These are phyloP conservation scores for Entomortierella parvispora DNA, from an alignment of 192 early-diverging fungal species.

Conservation along the genomic window DNA sequence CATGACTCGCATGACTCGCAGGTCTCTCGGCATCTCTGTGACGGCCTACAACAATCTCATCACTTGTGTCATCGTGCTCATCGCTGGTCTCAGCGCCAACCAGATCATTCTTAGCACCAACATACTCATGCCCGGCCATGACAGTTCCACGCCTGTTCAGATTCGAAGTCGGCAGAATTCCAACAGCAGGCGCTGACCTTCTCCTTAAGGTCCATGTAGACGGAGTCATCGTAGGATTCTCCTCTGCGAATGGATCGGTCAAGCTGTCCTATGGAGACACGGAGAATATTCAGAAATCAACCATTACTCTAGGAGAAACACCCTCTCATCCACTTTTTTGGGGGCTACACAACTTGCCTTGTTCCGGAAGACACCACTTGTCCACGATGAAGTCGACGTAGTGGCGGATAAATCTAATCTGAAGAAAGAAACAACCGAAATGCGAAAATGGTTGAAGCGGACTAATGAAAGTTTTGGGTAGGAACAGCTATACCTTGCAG, in stretches of 20 bases:
- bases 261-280: background rate
- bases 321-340: background rate
- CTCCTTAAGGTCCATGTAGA: background rate
- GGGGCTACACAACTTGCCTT: too few species aligned
- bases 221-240: background rate
- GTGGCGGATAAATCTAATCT: constrained; percentile 2
- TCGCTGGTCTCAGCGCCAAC: constrained; percentile 1
- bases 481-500: constrained; percentile 13
- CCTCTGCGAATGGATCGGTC: background rate
- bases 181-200: too few species aligned
- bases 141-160: background rate
- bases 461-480: background rate
- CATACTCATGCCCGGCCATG: too few species aligned
- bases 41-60: too few species aligned
- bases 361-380: too few species aligned
- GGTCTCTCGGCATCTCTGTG: too few species aligned
- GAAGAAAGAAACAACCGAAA: constrained; percentile 11
- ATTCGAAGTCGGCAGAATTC: background rate
- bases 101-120: background rate
- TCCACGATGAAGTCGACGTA: too few species aligned
- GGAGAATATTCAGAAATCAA: constrained; percentile 8
- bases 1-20: too few species aligned
- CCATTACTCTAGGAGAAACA: constrained; percentile 5
- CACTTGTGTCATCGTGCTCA: too few species aligned
- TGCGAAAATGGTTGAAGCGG: constrained; percentile 10